These are phyloP conservation scores for Schizochytrium sp. DNA, from an alignment of 108 stramenopile species.

Conservation along the genomic window DNA sequence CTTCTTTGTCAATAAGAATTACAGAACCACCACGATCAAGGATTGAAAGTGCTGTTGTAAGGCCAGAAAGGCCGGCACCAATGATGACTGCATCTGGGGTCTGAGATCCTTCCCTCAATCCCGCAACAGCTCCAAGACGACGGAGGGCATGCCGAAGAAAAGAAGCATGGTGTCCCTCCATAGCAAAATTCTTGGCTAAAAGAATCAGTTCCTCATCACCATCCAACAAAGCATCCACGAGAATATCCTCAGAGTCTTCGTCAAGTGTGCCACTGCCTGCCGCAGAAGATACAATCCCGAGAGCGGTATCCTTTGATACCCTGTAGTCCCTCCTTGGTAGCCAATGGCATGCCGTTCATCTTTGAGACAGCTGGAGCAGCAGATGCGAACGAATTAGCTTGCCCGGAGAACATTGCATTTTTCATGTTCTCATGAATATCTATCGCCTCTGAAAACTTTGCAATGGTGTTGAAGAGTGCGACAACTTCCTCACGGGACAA, in stretches of 20 bases:
- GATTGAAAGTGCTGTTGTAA: conserved; percentile 86
- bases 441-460: conserved; percentile 83
- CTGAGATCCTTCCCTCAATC: conserved; percentile 60
- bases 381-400: background rate
- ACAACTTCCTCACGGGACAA: conserved; percentile 88
- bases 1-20: conserved; percentile 87
- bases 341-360: background rate
- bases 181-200: conserved; percentile 32
- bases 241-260: conserved; percentile 15
- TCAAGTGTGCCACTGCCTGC: background rate
- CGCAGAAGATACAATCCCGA: background rate
- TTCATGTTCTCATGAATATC: conserved; percentile 58
- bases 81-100: conserved; percentile 88
- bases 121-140: conserved; percentile 52
- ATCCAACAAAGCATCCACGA: conserved; percentile 2
- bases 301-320: conserved; percentile 7
- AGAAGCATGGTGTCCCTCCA: background rate
- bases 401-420: background rate
- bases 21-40: conserved; percentile 87
- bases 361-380: background rate
- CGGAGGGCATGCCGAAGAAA: conserved; percentile 69
- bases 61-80: conserved; percentile 89
- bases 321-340: background rate
- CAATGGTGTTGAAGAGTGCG: conserved; percentile 87
- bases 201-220: conserved; percentile 1